phyloP scores from a whole-genome alignment of 1,284 basidiomycete genomes.

The Amylostereum areolatum region DNA sequence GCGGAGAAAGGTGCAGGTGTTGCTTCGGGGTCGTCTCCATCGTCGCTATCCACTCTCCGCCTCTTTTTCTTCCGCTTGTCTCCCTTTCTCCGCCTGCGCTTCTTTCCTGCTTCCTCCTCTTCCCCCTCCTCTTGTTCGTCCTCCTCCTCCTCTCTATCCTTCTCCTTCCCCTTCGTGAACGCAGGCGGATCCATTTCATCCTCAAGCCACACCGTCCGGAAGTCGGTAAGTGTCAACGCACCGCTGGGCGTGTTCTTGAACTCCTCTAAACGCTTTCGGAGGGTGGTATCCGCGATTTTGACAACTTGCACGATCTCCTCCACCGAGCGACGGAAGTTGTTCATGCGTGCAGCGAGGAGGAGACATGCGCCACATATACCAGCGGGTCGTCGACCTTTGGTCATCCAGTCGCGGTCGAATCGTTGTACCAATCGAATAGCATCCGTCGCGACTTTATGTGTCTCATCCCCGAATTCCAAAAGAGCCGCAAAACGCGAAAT shows the following conservation, averaged over 20 bases:
- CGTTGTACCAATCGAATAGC: slow-evolving; percentile 92
- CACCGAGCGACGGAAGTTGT: slow-evolving; percentile 89
- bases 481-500: slow-evolving; percentile 96
- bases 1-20: background rate
- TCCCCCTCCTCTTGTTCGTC: slow-evolving; percentile 29
- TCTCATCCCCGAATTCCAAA: slow-evolving; percentile 95
- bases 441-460: slow-evolving; percentile 87
- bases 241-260: slow-evolving; percentile 90
- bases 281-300: slow-evolving; percentile 93
- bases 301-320: slow-evolving; percentile 98
- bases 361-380: slow-evolving; percentile 97
- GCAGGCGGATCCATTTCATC: slow-evolving; percentile 90
- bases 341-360: slow-evolving; percentile 96
- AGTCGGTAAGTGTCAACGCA: slow-evolving; percentile 84
- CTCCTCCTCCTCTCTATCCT: slow-evolving; percentile 55
- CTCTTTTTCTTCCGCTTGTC: slow-evolving; percentile 32
- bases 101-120: slow-evolving; percentile 23
- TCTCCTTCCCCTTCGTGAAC: slow-evolving; percentile 71
- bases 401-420: slow-evolving; percentile 98
- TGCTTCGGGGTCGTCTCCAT: slow-evolving; percentile 29
- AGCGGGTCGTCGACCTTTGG: slow-evolving; percentile 89
- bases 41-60: slow-evolving; percentile 32
- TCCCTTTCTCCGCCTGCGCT: slow-evolving; percentile 18
- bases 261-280: slow-evolving; percentile 93
- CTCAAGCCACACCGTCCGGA: slow-evolving; percentile 87